Evolutionary conservation across 306 rosid genomes (phyloP).

Genomic region (Sophora flavescens): DNA sequence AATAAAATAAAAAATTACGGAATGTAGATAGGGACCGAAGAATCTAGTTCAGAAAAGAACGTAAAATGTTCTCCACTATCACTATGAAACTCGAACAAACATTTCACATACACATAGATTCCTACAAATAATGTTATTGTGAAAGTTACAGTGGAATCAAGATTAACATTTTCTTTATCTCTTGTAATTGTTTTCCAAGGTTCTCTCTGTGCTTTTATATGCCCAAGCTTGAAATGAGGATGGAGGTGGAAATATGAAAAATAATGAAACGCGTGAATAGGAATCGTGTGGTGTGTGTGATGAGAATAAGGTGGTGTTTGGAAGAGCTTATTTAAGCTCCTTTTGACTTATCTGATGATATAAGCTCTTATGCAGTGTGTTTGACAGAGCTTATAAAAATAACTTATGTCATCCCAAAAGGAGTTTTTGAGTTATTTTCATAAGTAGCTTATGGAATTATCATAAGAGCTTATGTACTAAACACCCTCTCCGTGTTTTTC

Average conservation of each 20-base stretch:
- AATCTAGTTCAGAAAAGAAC: slow-evolving; percentile 3
- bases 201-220: neutral
- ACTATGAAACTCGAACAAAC: neutral
- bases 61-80: neutral
- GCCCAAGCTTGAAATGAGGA: neutral
- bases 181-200: neutral
- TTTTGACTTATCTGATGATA: too few species aligned
- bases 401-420: too few species aligned
- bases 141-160: neutral
- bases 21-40: slow-evolving; percentile 10
- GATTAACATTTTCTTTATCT: neutral
- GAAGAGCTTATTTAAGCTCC: too few species aligned
- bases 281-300: neutral
- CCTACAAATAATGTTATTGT: neutral
- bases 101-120: neutral
- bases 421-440: too few species aligned
- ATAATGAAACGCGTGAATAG: slow-evolving; percentile 28
- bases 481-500: too few species aligned
- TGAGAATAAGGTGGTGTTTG: too few species aligned
- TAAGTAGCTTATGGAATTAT: too few species aligned
- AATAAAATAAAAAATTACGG: neutral
- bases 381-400: too few species aligned
- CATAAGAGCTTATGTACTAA: too few species aligned
- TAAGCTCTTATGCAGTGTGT: too few species aligned
- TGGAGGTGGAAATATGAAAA: neutral